phyloP scores from a whole-genome alignment of 2,329 filamentous ascomycete species.

The Pestalotiopsis sp. region DNA sequence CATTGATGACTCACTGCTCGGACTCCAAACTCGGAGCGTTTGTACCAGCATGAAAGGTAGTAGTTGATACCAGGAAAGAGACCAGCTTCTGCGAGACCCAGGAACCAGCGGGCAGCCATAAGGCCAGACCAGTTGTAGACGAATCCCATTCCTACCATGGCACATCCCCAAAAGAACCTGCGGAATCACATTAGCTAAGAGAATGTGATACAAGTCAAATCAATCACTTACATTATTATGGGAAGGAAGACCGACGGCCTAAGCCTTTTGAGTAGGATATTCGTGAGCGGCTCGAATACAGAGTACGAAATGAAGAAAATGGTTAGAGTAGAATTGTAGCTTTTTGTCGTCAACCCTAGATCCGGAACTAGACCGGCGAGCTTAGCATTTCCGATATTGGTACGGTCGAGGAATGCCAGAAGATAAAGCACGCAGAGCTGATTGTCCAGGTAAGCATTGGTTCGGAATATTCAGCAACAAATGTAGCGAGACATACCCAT shows the following conservation, averaged over 20 bases:
- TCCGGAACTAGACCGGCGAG: conserved; percentile 58
- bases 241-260: conserved; percentile 81
- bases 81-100: conserved; percentile 75
- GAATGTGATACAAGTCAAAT: background rate
- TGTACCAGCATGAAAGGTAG: conserved; percentile 85
- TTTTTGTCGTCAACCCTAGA: conserved; percentile 60
- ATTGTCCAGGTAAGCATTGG: conserved; percentile 13
- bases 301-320: conserved; percentile 90
- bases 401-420: conserved; percentile 74
- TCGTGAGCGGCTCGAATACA: conserved; percentile 77
- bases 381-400: conserved; percentile 75
- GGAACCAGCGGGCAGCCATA: conserved; percentile 70
- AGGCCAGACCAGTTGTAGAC: conserved; percentile 65
- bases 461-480: conserved; percentile 26
- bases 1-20: conserved; percentile 51
- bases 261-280: conserved; percentile 77
- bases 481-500: conserved; percentile 30
- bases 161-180: conserved; percentile 66
- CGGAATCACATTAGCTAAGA: background rate
- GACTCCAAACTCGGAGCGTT: conserved; percentile 77
- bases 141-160: conserved; percentile 73
- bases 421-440: conserved; percentile 73
- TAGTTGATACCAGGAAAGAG: conserved; percentile 79
- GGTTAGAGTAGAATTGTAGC: conserved; percentile 77
- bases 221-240: conserved; percentile 69